These are phyloP conservation scores for Cryptococcus sp. DNA, from an alignment of 1,284 basidiomycete species.

Conservation along the genomic window DNA sequence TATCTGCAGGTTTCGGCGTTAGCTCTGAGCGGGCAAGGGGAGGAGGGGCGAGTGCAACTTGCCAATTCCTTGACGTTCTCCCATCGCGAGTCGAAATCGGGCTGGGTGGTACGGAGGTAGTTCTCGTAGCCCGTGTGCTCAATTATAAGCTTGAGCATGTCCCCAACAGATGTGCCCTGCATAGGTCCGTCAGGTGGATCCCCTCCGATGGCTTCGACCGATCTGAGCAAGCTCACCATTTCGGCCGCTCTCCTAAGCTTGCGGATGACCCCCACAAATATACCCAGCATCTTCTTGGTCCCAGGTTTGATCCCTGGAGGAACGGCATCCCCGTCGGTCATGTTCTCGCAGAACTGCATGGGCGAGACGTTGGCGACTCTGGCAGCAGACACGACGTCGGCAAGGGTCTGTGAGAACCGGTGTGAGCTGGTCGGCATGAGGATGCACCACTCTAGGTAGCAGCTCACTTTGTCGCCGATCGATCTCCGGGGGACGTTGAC, in stretches of 20 bases:
- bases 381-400: constrained; percentile 60
- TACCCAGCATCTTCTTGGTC: constrained; percentile 61
- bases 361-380: constrained; percentile 57
- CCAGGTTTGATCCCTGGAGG: constrained; percentile 63
- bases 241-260: constrained; percentile 59
- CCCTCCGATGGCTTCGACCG: not conserved
- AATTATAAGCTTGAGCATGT: constrained; percentile 63
- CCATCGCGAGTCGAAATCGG: constrained; percentile 72
- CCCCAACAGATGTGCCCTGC: constrained; percentile 62
- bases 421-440: constrained; percentile 2
- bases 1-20: constrained; percentile 30
- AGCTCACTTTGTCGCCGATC: constrained; percentile 74
- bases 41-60: constrained; percentile 38
- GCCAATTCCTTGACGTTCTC: constrained; percentile 84
- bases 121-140: constrained; percentile 64
- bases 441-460: not conserved
- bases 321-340: constrained; percentile 57
- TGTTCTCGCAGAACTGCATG: constrained; percentile 62
- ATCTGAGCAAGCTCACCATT: constrained; percentile 51
- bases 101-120: constrained; percentile 66
- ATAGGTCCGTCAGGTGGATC: not conserved
- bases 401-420: constrained; percentile 55
- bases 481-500: constrained; percentile 72
- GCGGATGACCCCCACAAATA: constrained; percentile 61
- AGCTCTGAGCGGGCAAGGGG: not conserved